Conservation (phyloP, 306 rosid genomes). For the Lupinus albus region DNA sequence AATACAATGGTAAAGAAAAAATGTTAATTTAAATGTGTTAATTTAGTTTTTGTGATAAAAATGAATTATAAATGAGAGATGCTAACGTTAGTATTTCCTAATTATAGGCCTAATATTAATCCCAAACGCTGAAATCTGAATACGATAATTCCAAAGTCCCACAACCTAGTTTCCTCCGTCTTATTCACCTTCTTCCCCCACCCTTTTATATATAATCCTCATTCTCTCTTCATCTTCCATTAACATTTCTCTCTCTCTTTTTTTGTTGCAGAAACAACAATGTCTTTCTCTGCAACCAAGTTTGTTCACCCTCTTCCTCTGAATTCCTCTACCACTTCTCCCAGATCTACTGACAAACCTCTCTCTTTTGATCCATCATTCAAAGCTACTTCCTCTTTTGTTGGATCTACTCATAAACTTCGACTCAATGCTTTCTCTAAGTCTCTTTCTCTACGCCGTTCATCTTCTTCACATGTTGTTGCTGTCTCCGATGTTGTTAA, state of each 20-base stretch:
- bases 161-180: constrained; percentile 77
- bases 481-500: constrained; percentile 72
- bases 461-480: constrained; percentile 49
- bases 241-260: constrained; percentile 1
- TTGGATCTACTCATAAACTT: constrained; percentile 71
- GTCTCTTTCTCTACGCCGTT: constrained; percentile 43
- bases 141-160: constrained; percentile 67
- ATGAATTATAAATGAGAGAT: no score
- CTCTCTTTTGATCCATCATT: constrained; percentile 31
- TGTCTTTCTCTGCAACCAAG: constrained; percentile 77
- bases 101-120: not conserved
- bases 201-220: not conserved
- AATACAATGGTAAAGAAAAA: no score
- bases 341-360: constrained; percentile 47
- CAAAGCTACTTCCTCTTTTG: constrained; percentile 55
- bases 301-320: constrained; percentile 60
- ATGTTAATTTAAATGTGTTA: no score
- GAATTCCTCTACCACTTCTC: constrained; percentile 35
- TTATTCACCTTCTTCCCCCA: not conserved
- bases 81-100: not conserved
- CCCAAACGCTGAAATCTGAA: constrained; percentile 36
- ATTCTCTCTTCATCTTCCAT: no score
- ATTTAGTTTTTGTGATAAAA: no score
- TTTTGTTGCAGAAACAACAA: not conserved
- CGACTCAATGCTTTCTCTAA: constrained; percentile 49